phyloP scores from a whole-genome alignment of 1,284 basidiomycete genomes.

The Leccinum pseudoinsigne region DNA sequence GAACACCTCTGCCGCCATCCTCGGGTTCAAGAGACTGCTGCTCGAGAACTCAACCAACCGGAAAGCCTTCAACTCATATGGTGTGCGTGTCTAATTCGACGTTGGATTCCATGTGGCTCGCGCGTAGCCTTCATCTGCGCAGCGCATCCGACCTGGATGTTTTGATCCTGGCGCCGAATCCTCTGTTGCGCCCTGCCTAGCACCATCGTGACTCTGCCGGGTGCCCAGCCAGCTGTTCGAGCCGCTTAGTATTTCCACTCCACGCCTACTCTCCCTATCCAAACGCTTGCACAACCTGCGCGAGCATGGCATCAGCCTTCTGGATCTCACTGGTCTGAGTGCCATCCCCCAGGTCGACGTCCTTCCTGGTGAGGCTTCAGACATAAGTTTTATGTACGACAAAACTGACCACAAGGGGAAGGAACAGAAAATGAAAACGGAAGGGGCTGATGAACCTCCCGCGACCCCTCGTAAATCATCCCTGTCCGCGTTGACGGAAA shows the following conservation, averaged over 20 bases:
- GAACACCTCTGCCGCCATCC: slow-evolving; percentile 70
- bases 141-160: slow-evolving; percentile 95
- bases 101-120: slow-evolving; percentile 17
- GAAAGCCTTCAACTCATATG: slow-evolving; percentile 96
- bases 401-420: too few species aligned
- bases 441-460: slow-evolving; percentile 33
- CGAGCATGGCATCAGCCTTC: too few species aligned
- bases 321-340: too few species aligned
- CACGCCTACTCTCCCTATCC: slow-evolving; percentile 46
- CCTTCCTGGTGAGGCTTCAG: too few species aligned
- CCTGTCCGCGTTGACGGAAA: slow-evolving; percentile 62
- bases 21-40: slow-evolving; percentile 87
- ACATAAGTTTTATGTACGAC: too few species aligned
- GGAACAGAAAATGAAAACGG: too few species aligned
- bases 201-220: too few species aligned
- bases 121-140: slow-evolving; percentile 12
- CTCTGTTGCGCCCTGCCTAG: slow-evolving; percentile 46
- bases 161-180: slow-evolving; percentile 79
- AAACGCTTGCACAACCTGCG: too few species aligned
- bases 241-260: slow-evolving; percentile 78
- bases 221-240: slow-evolving; percentile 67
- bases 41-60: slow-evolving; percentile 98
- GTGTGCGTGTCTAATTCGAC: slow-evolving; percentile 58
- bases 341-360: too few species aligned
- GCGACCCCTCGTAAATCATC: slow-evolving; percentile 40